These are phyloP conservation scores for Carex myosuroides DNA, from an alignment of 176 grass and related monocot species.

Conservation along the genomic window DNA sequence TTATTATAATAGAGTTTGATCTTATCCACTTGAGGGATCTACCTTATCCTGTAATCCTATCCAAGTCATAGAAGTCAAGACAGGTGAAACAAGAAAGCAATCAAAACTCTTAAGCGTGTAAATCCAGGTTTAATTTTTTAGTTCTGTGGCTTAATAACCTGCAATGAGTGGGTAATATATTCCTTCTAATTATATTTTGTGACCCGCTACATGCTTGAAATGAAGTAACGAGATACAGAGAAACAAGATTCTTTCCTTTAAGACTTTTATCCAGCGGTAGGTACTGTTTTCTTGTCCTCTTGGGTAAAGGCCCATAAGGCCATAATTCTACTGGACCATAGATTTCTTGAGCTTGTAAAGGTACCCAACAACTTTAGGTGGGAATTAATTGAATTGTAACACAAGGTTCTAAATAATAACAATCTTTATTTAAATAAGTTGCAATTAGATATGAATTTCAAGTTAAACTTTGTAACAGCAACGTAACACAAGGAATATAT, in stretches of 20 bases:
- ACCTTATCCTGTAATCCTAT: not conserved
- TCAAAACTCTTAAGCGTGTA: not conserved
- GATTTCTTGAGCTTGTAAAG: not conserved
- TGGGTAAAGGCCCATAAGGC: not conserved
- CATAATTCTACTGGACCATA: not conserved
- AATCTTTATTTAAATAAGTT: not conserved
- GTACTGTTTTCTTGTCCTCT: not conserved
- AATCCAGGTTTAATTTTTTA: not conserved
- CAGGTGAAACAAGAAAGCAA: not conserved
- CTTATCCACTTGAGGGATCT: not conserved
- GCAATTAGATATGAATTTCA: not conserved
- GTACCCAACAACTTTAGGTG: slow-evolving; percentile 1
- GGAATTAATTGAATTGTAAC: not conserved
- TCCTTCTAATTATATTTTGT: not conserved
- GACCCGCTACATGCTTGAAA: not conserved
- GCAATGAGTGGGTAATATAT: not conserved
- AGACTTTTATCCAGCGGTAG: not conserved
- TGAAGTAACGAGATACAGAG: not conserved
- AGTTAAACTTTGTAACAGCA: not conserved
- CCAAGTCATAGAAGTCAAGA: not conserved
- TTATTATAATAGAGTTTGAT: not conserved
- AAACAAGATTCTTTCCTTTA: not conserved
- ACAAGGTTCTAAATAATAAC: not conserved
- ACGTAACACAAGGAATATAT: not conserved
- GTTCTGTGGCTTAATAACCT: not conserved